phyloP scores from a whole-genome alignment of 2,329 filamentous ascomycete genomes.

The Diaporthe nobilis region DNA sequence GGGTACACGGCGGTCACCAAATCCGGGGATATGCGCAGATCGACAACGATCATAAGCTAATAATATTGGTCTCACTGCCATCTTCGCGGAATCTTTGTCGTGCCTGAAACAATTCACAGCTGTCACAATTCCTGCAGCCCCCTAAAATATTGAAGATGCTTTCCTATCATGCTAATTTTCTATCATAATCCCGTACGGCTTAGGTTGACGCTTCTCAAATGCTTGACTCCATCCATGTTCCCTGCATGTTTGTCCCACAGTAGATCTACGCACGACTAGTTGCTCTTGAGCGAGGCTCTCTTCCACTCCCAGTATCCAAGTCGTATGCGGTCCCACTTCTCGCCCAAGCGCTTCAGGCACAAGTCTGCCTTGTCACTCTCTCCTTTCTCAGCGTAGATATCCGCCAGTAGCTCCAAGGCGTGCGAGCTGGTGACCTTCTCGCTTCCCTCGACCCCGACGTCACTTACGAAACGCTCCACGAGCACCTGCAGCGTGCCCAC shows the following conservation, averaged over 20 bases:
- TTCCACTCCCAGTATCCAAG: conserved; percentile 94
- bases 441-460: conserved; percentile 57
- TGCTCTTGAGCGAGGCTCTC: conserved; percentile 60
- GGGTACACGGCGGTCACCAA: not conserved
- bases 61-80: not conserved
- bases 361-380: conserved; percentile 74
- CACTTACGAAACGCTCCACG: conserved; percentile 64
- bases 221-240: not conserved
- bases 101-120: not conserved
- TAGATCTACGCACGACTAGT: conserved; percentile 29
- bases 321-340: conserved; percentile 92
- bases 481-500: conserved; percentile 63
- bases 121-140: not conserved
- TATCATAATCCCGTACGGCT: not conserved
- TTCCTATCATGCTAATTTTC: not conserved
- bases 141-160: not conserved
- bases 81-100: not conserved
- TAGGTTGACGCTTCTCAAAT: not conserved
- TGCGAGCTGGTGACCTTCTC: conserved; percentile 74
- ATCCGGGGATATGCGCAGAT: not conserved
- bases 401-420: conserved; percentile 79
- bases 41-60: not conserved
- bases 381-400: conserved; percentile 72
- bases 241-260: not conserved
- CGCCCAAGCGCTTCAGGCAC: conserved; percentile 80